These are phyloP conservation scores for Malassezia furfur DNA, from an alignment of 1,284 basidiomycete species.

Conservation along the genomic window DNA sequence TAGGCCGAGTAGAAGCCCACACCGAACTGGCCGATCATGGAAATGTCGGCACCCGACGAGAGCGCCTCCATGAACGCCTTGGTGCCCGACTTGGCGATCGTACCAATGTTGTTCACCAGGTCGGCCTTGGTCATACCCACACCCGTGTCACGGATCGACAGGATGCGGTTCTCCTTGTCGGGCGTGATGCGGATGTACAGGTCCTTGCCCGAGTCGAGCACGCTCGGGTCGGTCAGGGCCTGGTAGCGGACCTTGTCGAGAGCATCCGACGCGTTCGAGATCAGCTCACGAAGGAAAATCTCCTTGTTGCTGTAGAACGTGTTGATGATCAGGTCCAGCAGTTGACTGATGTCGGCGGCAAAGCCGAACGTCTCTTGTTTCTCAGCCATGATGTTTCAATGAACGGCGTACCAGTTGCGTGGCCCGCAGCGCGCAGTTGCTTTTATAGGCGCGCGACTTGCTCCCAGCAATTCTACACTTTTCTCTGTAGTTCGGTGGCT, in stretches of 20 bases:
- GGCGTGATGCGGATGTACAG: conserved; percentile 49
- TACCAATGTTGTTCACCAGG: conserved; percentile 93
- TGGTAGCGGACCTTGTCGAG: conserved; percentile 48
- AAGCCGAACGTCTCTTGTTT: conserved; percentile 46
- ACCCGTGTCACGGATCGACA: conserved; percentile 90
- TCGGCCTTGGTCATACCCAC: conserved; percentile 61
- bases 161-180: conserved; percentile 88
- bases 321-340: conserved; percentile 49
- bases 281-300: conserved; percentile 47
- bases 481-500: conserved; percentile 10
- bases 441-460: conserved; percentile 12
- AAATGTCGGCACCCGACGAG: conserved; percentile 67
- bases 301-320: conserved; percentile 48
- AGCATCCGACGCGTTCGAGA: conserved; percentile 48
- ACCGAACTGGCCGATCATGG: conserved; percentile 70
- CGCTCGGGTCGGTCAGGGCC: conserved; percentile 44
- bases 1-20: conserved; percentile 99
- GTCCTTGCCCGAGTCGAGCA: conserved; percentile 45
- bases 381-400: conserved; percentile 30
- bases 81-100: conserved; percentile 91
- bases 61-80: conserved; percentile 91
- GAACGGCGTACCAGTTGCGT: too few relatives aligned
- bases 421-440: neutral
- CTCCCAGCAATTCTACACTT: neutral
- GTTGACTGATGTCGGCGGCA: conserved; percentile 45